A percentile compares a stretch with the other conserved stretches of the same genome.
Conservation (phyloP, 2,329 filamentous ascomycete species). For the Madurella mycetomatis region DNA sequence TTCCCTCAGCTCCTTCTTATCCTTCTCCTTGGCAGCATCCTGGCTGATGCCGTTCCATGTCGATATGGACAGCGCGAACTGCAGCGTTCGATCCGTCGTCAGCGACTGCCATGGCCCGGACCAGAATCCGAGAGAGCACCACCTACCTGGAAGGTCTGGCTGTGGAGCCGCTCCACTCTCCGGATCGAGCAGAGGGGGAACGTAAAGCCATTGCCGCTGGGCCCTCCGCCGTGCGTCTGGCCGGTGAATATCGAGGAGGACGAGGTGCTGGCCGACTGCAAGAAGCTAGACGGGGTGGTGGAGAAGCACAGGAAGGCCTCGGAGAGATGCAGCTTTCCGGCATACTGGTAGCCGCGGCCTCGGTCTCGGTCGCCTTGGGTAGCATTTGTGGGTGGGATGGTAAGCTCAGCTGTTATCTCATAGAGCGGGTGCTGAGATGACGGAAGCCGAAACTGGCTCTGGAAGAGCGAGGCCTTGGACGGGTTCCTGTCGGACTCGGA, state of each 20-base stretch:
- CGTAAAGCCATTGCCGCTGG: slow-evolving; percentile 92
- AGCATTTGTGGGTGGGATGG: slow-evolving; percentile 69
- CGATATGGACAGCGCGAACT: slow-evolving; percentile 89
- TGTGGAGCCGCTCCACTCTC: slow-evolving; percentile 87
- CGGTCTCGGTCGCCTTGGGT: slow-evolving; percentile 67
- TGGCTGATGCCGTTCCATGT: slow-evolving; percentile 79
- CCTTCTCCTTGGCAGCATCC: slow-evolving; percentile 51
- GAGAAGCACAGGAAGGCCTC: slow-evolving; percentile 97
- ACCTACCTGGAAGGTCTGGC: slow-evolving; percentile 71
- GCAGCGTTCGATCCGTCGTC: slow-evolving; percentile 17
- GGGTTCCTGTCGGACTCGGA: slow-evolving; percentile 74
- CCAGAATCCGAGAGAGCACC: not conserved
- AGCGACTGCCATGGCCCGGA: slow-evolving; percentile 7
- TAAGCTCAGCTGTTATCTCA: slow-evolving; percentile 95
- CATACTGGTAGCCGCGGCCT: slow-evolving; percentile 79
- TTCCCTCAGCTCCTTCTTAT: slow-evolving; percentile 46
- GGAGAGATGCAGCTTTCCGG: slow-evolving; percentile 87
- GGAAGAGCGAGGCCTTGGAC: slow-evolving; percentile 88
- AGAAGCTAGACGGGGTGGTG: slow-evolving; percentile 83
- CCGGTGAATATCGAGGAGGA: slow-evolving; percentile 83
- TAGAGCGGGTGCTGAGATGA: slow-evolving; percentile 88
- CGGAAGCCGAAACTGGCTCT: slow-evolving; percentile 92
- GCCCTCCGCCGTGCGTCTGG: slow-evolving; percentile 87
- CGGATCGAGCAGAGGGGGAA: slow-evolving; percentile 88
- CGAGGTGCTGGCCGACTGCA: slow-evolving; percentile 71